Evolutionary conservation across 345 rosid genomes (phyloP), one percentile per base, ranked within the genome.

Genomic region (Sisymbrium irio): DNA sequence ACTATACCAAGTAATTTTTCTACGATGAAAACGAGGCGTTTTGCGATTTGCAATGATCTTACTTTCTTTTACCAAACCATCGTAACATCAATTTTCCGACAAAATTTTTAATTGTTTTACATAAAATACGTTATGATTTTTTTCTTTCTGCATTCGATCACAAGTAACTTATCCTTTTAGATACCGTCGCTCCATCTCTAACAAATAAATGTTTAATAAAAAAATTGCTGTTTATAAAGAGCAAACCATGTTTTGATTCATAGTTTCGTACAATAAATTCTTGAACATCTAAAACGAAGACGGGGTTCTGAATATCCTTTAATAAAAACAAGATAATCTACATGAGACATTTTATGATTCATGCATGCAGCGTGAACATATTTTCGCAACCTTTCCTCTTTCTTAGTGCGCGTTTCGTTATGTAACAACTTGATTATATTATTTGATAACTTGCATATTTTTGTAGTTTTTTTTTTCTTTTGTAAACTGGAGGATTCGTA

Each of bases 391-490:
- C 7, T 45, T 44, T 45, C 50, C 50, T 45, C 10, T 2, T 35
- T n/a, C 9, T 9, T 35, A 33, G 6, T 47, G 33, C 11, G 66
- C 37, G 37, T 36, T 49, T 71, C 49, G 40, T 61, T 61, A 61
- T 37, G 40, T 61, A 71, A 71, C 68, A 71, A 49, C 64, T 14
- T 30, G 20, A 25, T 58, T 14, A 32, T 28, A n/a, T 12, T 53
- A 37, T 25, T 40, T 4, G 17, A 41, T 41, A 35, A 33, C 27
- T 35, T 58, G 15, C 42, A 58, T 35, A 35, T 9, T 57, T 15
- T 33, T 33, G 4, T 22, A 22, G 32, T 57, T 42, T 57, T 12
- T 5, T 6, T 19, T 22, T n/a, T 27, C 36, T 37, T n/a, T 25
- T 9, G 49, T 41, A 22, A 41, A 25, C 61, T n/a, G 17, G 25